Percentiles rank a stretch among this genome's conserved stretches.
phyloP scores from a whole-genome alignment of 2,329 filamentous ascomycete genomes.

The Fusarium sp. region DNA sequence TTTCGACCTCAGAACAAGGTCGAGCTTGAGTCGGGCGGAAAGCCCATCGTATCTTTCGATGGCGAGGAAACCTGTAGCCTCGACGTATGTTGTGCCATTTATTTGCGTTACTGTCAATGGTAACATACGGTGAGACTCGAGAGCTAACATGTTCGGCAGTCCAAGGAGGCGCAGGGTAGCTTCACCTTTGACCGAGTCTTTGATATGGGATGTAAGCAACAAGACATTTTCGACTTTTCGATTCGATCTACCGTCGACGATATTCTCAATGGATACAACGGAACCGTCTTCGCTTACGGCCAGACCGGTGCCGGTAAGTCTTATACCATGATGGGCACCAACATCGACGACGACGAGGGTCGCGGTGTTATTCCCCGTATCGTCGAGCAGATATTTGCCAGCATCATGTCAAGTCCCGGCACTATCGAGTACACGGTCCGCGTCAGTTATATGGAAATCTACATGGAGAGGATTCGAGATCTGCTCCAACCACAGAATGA shows the following conservation, averaged over 20 bases:
- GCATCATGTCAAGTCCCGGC: slow-evolving; percentile 89
- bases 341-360: slow-evolving; percentile 88
- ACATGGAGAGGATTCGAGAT: slow-evolving; percentile 99
- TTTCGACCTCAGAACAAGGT: slow-evolving; percentile 97
- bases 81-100: slow-evolving; percentile 70
- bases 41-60: slow-evolving; percentile 91
- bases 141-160: slow-evolving; percentile 65
- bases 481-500: slow-evolving; percentile 92
- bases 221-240: slow-evolving; percentile 97
- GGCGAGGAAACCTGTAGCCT: slow-evolving; percentile 89
- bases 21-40: slow-evolving; percentile 89
- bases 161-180: slow-evolving; percentile 81
- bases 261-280: slow-evolving; percentile 99
- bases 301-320: slow-evolving; percentile 99
- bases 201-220: slow-evolving; percentile 89
- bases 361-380: slow-evolving; percentile 98
- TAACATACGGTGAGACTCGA: slow-evolving; percentile 7
- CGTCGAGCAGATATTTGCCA: slow-evolving; percentile 96
- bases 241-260: slow-evolving; percentile 97
- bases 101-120: slow-evolving; percentile 1
- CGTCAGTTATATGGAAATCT: slow-evolving; percentile 99
- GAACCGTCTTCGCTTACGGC: slow-evolving; percentile 97
- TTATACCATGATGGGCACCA: slow-evolving; percentile 87
- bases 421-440: slow-evolving; percentile 99
- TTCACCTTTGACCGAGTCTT: slow-evolving; percentile 99